Evolutionary conservation across 768 basidiomycete species (phyloP), one percentile per base, ranked within the genome.

Genomic region (Hypsizygus marmoreus): DNA sequence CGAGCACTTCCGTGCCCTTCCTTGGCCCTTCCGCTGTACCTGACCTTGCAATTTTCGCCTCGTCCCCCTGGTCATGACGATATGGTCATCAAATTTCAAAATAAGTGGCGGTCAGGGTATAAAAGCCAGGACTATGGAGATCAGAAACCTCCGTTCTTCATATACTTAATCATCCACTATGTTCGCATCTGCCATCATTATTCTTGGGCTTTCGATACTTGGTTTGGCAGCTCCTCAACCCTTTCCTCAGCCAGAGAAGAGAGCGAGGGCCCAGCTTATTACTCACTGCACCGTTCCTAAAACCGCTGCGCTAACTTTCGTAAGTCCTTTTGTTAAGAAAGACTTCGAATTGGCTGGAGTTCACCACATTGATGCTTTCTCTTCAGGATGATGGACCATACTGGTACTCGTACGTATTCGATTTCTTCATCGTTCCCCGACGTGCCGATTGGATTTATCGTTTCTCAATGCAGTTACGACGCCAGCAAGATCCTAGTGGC

Each of bases 381-480:
- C 30, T 24, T 12, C 38, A 58, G 56, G 56, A 58, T 41, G 56
- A 58, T 43, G 56, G 56, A 6, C 56, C 51, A 8, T 57, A 41
- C 20, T 8, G 29, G 6, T 52, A 53, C 24, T 30, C 53, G 55
- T 56, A 17, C 17, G 51, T 45, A n/a, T n/a, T 20, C 4, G 7
- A 8, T 22, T 4, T 25, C 28, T 28, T 4, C n/a, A 3, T 3
- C 14, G 3, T n/a, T 24, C 9, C 25, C 28, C 16, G n/a, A 1
- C 7, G 22, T 17, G n/a, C 17, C 7, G 16, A 29, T 11, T 42
- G 19, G 25, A 17, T 10, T n/a, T 14, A 14, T 4, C 23, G 29
- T 40, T 26, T 22, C 22, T 30, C n/a, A 8, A 19, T 34, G 24
- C 37, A 56, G 51, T 12, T 42, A 53, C 29, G 51, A 53, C 7